phyloP scores from a whole-genome alignment of 108 stramenopile species.

The Skeletonema costatum region DNA sequence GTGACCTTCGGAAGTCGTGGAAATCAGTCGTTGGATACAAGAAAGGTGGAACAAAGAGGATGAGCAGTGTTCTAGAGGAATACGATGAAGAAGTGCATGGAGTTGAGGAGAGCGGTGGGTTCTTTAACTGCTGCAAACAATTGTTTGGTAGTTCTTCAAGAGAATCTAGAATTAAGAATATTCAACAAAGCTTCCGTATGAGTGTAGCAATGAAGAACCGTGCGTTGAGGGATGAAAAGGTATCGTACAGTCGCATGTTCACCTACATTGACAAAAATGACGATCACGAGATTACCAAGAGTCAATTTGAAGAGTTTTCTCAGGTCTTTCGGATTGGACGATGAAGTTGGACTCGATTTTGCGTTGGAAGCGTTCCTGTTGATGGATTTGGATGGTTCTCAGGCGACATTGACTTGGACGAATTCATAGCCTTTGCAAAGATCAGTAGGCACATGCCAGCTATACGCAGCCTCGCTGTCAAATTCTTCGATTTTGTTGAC shows the following conservation, averaged over 20 bases:
- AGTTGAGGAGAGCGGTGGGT: not conserved
- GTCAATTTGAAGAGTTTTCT: conserved; percentile 7
- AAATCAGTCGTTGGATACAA: not conserved
- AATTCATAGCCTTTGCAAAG: conserved; percentile 23
- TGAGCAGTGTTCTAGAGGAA: not conserved
- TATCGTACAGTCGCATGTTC: not conserved
- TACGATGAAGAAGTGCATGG: conserved; percentile 3
- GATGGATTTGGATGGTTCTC: conserved; percentile 26
- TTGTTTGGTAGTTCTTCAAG: not conserved
- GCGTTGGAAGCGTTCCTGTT: conserved; percentile 3
- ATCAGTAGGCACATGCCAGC: not conserved
- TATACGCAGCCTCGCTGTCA: conserved; percentile 18
- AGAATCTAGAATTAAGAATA: not conserved
- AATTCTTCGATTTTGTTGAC: conserved; percentile 48
- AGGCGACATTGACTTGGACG: conserved; percentile 14
- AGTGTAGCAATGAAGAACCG: not conserved
- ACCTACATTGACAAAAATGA: not conserved
- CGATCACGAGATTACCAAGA: not conserved
- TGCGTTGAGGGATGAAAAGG: not conserved
- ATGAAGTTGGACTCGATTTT: conserved; percentile 20
- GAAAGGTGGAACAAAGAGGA: not conserved
- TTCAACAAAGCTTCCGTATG: not conserved
- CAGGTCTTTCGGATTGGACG: conserved; percentile 6
- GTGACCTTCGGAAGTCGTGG: not conserved
- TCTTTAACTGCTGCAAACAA: not conserved